These are phyloP conservation scores for Candida montana DNA, from an alignment of 805 yeast genomes.

Conservation along the genomic window DNA sequence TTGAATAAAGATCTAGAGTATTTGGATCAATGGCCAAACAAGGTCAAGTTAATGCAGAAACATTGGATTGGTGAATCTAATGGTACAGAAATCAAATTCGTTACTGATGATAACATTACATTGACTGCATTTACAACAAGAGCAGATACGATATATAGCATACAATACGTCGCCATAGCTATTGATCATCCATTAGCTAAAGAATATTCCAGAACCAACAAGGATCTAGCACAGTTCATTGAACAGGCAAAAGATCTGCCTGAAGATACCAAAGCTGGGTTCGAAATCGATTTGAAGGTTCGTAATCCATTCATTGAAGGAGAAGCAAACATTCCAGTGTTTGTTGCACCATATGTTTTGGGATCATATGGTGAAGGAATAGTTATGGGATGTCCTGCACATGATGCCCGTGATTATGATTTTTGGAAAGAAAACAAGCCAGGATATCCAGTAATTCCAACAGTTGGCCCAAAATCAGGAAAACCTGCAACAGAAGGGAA, in stretches of 20 bases:
- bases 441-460: conserved; percentile 14
- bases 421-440: conserved; percentile 73
- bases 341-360: conserved; percentile 86
- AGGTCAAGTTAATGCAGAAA: conserved; percentile 84
- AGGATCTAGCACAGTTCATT: conserved; percentile 43
- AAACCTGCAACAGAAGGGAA: conserved; percentile 7
- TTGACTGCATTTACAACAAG: conserved; percentile 77
- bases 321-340: conserved; percentile 55
- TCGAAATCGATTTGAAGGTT: conserved; percentile 39
- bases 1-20: conserved; percentile 57
- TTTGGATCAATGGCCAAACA: conserved; percentile 77
- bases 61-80: conserved; percentile 91
- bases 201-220: conserved; percentile 33
- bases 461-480: conserved; percentile 16
- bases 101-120: conserved; percentile 21
- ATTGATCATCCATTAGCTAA: conserved; percentile 59
- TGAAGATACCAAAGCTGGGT: conserved; percentile 58
- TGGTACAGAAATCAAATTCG: conserved; percentile 68
- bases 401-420: conserved; percentile 75
- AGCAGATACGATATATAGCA: conserved; percentile 81
- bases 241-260: conserved; percentile 30
- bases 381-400: conserved; percentile 98
- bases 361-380: conserved; percentile 86
- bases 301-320: conserved; percentile 54
- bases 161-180: conserved; percentile 78